Conservation (phyloP, 1,139 yeast species). For the Pichia sp. region DNA sequence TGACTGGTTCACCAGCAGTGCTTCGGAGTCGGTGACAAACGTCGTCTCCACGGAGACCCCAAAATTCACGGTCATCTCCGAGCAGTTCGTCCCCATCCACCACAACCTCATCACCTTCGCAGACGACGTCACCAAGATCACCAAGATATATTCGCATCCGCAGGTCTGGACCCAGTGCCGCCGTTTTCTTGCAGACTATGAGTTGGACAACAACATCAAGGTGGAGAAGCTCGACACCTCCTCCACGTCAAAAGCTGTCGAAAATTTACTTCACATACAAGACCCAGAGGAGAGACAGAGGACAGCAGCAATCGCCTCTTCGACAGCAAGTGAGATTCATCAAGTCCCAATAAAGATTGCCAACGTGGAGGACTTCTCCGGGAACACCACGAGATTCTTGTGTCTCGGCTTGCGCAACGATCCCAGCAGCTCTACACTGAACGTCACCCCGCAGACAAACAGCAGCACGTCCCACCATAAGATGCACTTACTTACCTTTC, state of each 20-base stretch:
- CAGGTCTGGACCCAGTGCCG: constrained; percentile 96
- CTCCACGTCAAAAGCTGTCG: constrained; percentile 85
- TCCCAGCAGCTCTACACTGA: background rate
- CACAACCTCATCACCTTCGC: constrained; percentile 67
- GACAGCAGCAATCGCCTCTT: constrained; percentile 54
- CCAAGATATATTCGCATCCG: constrained; percentile 80
- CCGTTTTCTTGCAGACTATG: constrained; percentile 43
- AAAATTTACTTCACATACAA: constrained; percentile 44
- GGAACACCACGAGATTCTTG: constrained; percentile 83
- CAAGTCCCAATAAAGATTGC: constrained; percentile 52
- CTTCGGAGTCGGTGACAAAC: background rate
- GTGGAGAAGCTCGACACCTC: constrained; percentile 58
- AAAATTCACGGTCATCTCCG: constrained; percentile 57
- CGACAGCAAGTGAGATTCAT: constrained; percentile 62
- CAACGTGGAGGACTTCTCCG: constrained; percentile 64
- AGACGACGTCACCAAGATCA: constrained; percentile 41
- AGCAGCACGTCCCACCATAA: constrained; percentile 12
- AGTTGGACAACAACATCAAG: constrained; percentile 32
- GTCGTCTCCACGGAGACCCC: constrained; percentile 17
- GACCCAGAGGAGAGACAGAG: constrained; percentile 31
- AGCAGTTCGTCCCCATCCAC: constrained; percentile 76
- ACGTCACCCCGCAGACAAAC: background rate
- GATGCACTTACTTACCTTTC: constrained; percentile 60
- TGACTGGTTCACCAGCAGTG: constrained; percentile 47
- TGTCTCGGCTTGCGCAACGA: constrained; percentile 43